Conservation (phyloP, 225 moss, liverwort and hornwort genomes). For the Physcomitrellopsis africana region DNA sequence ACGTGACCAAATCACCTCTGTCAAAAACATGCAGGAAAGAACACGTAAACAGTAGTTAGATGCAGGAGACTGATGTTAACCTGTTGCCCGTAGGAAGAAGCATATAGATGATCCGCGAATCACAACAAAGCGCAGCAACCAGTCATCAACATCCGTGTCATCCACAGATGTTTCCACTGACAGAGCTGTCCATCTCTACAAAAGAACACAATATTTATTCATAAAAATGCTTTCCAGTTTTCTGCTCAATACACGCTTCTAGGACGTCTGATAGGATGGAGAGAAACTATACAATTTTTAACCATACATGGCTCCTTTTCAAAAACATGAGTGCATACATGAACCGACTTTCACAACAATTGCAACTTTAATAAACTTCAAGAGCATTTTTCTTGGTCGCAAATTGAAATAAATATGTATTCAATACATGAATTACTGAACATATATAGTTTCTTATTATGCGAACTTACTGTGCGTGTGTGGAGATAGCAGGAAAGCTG, state of each 20-base stretch:
- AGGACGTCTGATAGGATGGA: constrained; percentile 4
- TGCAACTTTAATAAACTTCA: neutral
- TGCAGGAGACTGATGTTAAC: constrained; percentile 39
- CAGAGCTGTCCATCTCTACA: constrained; percentile 94
- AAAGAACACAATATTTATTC: constrained; percentile 6
- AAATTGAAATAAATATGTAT: neutral
- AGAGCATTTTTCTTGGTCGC: neutral
- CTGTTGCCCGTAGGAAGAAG: constrained; percentile 94
- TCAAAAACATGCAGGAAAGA: constrained; percentile 13
- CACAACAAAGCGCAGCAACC: constrained; percentile 91
- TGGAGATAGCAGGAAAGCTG: constrained; percentile 90
- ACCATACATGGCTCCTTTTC: neutral
- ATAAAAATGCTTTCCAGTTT: constrained; percentile 2
- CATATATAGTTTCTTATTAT: neutral
- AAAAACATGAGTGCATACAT: too few relatives aligned
- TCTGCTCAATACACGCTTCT: neutral
- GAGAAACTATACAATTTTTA: neutral
- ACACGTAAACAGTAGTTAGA: neutral
- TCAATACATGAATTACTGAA: neutral
- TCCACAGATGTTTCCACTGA: constrained; percentile 92
- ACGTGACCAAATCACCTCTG: neutral
- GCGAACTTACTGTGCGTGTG: constrained; percentile 77
- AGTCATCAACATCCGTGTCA: constrained; percentile 98
- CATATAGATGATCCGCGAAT: constrained; percentile 83
- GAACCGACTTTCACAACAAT: too few relatives aligned